A percentile compares a stretch with the other conserved stretches of the same genome.
Evolutionary conservation across 208 protist genomes (phyloP).

Genomic region (Endotrypanum monterogeii): DNA sequence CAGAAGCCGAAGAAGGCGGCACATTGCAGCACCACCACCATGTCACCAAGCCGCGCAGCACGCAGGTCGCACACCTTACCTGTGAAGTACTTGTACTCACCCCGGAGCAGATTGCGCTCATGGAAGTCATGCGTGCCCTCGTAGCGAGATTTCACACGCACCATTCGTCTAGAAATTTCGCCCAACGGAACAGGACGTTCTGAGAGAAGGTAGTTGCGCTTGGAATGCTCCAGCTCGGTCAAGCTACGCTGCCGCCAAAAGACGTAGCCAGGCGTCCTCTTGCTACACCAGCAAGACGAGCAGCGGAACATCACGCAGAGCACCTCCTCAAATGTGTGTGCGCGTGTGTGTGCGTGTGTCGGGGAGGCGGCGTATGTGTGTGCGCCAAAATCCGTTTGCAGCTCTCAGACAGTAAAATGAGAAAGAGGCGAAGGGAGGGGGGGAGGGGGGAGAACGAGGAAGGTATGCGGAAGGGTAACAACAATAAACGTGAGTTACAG

Average conservation of each 20-base stretch:
- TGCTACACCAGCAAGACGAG: constrained; percentile 30
- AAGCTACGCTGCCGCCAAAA: constrained; percentile 88
- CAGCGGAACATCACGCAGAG: constrained; percentile 39
- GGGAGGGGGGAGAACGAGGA: neutral
- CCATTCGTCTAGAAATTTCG: constrained; percentile 87
- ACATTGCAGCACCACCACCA: constrained; percentile 82
- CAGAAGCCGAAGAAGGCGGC: constrained; percentile 90
- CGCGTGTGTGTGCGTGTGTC: neutral
- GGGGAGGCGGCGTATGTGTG: no score
- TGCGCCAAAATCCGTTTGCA: neutral
- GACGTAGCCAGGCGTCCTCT: constrained; percentile 87
- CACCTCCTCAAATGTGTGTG: neutral
- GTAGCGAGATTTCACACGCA: constrained; percentile 76
- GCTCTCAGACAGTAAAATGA: neutral
- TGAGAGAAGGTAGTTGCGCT: constrained; percentile 75
- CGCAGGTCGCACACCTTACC: constrained; percentile 87
- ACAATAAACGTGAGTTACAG: neutral
- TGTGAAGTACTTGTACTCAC: constrained; percentile 95
- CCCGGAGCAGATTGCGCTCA: constrained; percentile 82
- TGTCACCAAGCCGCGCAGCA: constrained; percentile 59
- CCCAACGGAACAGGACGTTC: constrained; percentile 77
- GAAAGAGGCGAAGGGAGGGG: neutral
- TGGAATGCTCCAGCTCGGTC: constrained; percentile 73
- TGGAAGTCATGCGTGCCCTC: constrained; percentile 76
- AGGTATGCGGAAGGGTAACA: constrained; percentile 4